Percentiles rank a stretch among this genome's conserved stretches.
Evolutionary conservation across 2,329 filamentous ascomycete species (phyloP).

Genomic region (Nigrospora osmanthi): DNA sequence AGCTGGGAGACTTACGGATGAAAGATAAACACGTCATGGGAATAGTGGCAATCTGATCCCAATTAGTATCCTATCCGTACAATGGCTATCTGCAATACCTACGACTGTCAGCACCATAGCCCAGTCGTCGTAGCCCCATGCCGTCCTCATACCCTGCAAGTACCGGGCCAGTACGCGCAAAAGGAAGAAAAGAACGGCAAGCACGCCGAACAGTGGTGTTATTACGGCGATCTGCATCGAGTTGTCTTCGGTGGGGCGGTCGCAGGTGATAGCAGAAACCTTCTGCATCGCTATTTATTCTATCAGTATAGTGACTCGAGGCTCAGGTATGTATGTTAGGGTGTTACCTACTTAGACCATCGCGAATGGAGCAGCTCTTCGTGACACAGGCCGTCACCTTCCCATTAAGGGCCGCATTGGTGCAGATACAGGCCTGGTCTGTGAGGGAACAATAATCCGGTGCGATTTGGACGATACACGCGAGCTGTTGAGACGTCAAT

Average conservation of each 20-base stretch:
- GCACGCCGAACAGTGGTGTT: conserved; percentile 15
- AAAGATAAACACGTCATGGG: conserved; percentile 13
- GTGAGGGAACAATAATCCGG: too few relatives aligned
- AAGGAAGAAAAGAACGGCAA: conserved; percentile 20
- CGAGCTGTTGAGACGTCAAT: too few relatives aligned
- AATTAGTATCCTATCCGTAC: not conserved
- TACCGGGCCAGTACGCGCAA: conserved; percentile 19
- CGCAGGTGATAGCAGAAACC: conserved; percentile 12
- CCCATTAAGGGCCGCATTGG: not conserved
- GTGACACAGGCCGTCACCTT: conserved; percentile 15
- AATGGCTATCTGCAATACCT: not conserved
- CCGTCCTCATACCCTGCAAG: conserved; percentile 10
- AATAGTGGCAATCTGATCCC: conserved; percentile 3
- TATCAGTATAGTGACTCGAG: not conserved
- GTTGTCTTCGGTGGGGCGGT: conserved; percentile 13
- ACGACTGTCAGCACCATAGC: conserved; percentile 18
- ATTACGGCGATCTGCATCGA: conserved; percentile 15
- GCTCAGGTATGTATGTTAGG: not conserved
- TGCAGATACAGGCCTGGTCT: too few relatives aligned
- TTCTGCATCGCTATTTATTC: conserved; percentile 12
- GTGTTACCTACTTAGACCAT: conserved; percentile 11
- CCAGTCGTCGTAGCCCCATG: conserved; percentile 21
- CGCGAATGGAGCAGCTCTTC: conserved; percentile 15
- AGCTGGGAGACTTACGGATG: conserved; percentile 11
- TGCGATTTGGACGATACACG: too few relatives aligned